Conservation (phyloP, 192 early-diverging fungal species). For the Neocallimastix lanati region DNA sequence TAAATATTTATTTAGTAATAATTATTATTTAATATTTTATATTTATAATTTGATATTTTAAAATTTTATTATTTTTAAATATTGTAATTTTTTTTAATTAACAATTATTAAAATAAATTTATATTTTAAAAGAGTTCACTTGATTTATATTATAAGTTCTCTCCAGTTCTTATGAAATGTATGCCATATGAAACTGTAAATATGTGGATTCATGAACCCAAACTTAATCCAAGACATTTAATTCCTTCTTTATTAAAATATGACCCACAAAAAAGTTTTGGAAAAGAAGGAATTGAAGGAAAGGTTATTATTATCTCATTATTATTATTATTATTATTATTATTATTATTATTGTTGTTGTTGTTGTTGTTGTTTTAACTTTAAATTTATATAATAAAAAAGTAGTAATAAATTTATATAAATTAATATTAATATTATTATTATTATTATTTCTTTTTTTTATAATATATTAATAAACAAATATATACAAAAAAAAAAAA, state of each 20-base stretch:
- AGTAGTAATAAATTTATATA: no score
- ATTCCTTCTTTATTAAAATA: slow-evolving; percentile 80
- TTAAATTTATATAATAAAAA: no score
- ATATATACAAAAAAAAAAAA: background rate
- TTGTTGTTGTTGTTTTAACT: no score
- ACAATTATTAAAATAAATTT: slow-evolving; percentile 25
- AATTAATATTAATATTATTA: no score
- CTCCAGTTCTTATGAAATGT: slow-evolving; percentile 66
- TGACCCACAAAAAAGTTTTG: slow-evolving; percentile 24
- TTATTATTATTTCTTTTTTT: slow-evolving; percentile 4
- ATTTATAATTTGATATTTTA: no score
- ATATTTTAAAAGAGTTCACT: slow-evolving; percentile 1
- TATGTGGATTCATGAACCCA: slow-evolving; percentile 66
- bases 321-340: background rate
- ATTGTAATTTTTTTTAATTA: no score
- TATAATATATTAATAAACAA: background rate
- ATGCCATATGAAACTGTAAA: slow-evolving; percentile 70
- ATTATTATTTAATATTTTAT: no score
- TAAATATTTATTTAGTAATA: background rate
- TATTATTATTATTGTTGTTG: background rate
- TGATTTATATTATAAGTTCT: slow-evolving; percentile 76
- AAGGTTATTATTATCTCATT: background rate
- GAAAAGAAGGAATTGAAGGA: slow-evolving; percentile 11
- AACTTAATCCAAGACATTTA: slow-evolving; percentile 62
- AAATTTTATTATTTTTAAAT: no score